phyloP scores from a whole-genome alignment of 495 filamentous ascomycete species.

The Talaromyces proteolyticus region DNA sequence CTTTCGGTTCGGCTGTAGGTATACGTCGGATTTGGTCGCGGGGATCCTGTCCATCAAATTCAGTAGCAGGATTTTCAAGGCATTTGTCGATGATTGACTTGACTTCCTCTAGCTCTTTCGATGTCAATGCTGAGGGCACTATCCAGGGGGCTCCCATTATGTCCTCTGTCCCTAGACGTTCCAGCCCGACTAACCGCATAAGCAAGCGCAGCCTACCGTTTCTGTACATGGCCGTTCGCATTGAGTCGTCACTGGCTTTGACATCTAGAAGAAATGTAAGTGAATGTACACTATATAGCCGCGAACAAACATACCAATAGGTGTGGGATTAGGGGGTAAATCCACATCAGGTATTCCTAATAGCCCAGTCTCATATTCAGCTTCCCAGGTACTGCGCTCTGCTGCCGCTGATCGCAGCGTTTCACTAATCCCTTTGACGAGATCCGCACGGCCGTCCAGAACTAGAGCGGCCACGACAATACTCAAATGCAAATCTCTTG shows the following conservation, averaged over 20 bases:
- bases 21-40: constrained; percentile 72
- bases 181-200: constrained; percentile 68
- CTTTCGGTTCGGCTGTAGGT: constrained; percentile 35
- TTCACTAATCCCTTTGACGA: constrained; percentile 76
- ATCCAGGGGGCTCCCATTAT: constrained; percentile 75
- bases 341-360: constrained; percentile 32
- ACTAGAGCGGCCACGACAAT: constrained; percentile 74
- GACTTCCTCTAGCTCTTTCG: constrained; percentile 55
- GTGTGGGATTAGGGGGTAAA: constrained; percentile 21
- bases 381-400: constrained; percentile 79
- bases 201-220: constrained; percentile 88
- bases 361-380: constrained; percentile 52
- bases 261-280: constrained; percentile 43
- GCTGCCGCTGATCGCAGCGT: constrained; percentile 58
- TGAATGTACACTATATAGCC: background rate
- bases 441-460: constrained; percentile 66
- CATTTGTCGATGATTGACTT: constrained; percentile 60
- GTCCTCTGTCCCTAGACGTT: constrained; percentile 60
- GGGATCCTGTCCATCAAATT: constrained; percentile 61
- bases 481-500: constrained; percentile 62
- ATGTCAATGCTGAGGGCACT: constrained; percentile 59
- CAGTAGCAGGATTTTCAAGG: constrained; percentile 66
- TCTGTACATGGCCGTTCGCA: constrained; percentile 72
- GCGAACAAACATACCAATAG: constrained; percentile 30
- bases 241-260: constrained; percentile 60